Evolutionary conservation across 495 filamentous ascomycete species (phyloP).

Genomic region (Penicillium salamii): DNA sequence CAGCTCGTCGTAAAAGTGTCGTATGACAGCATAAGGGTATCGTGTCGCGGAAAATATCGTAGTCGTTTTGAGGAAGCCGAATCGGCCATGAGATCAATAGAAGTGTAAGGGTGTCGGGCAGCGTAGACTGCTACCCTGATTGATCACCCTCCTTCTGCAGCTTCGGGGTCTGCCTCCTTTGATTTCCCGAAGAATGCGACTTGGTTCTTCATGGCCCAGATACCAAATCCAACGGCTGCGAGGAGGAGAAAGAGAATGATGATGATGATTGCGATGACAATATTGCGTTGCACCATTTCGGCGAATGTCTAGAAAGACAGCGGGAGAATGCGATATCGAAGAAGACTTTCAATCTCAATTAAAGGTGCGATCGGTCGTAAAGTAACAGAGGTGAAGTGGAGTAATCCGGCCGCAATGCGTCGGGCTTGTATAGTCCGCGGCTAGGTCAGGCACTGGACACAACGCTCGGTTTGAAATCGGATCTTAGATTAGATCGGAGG

Average conservation of each 20-base stretch:
- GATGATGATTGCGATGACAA: conserved; percentile 79
- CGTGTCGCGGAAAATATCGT: conserved; percentile 8
- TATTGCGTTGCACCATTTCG: conserved; percentile 64
- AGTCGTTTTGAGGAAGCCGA: neutral
- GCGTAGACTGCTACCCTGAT: neutral
- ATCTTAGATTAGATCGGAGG: neutral
- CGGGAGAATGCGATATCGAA: no score
- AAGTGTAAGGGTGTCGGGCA: neutral
- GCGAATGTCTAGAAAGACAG: no score
- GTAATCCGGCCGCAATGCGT: conserved; percentile 2
- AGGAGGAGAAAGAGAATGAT: conserved; percentile 75
- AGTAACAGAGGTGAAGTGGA: neutral
- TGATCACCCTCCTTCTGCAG: conserved; percentile 29
- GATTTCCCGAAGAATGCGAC: conserved; percentile 38
- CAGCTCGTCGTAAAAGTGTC: conserved; percentile 5
- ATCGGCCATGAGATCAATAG: no score
- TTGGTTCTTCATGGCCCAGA: conserved; percentile 55
- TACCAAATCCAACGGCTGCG: conserved; percentile 64
- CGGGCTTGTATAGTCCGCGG: conserved; percentile 8
- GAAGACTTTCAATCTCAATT: no score
- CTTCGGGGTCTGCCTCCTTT: conserved; percentile 41
- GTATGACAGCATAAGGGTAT: conserved; percentile 10
- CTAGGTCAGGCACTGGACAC: neutral
- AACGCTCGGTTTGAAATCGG: no score
- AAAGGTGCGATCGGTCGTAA: no score